phyloP scores from a whole-genome alignment of 78 protist species.

The Goniomonas avonlea region DNA sequence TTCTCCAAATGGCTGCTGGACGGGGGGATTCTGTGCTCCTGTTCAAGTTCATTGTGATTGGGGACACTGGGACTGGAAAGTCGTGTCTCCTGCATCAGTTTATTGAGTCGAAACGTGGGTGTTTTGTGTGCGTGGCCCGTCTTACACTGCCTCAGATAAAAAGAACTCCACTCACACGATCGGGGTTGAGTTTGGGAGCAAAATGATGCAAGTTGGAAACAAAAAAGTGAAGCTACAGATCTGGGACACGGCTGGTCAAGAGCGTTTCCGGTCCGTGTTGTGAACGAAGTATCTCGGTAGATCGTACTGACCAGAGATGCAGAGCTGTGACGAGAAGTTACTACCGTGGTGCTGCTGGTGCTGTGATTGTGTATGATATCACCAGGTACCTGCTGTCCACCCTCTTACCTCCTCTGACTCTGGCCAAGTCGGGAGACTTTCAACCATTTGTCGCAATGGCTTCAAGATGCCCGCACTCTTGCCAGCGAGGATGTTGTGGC shows the following conservation, averaged over 20 bases:
- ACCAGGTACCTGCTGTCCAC: background rate
- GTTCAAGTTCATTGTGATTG: background rate
- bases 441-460: background rate
- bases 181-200: background rate
- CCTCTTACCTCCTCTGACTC: background rate
- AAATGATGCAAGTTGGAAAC: background rate
- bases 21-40: too few relatives aligned
- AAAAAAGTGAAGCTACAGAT: background rate
- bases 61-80: background rate
- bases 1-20: too few relatives aligned
- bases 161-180: background rate
- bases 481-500: background rate
- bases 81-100: background rate
- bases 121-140: background rate
- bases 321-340: background rate
- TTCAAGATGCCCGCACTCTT: background rate
- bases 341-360: conserved; percentile 4
- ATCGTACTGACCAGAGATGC: background rate
- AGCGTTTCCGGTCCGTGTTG: background rate
- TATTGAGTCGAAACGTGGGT: background rate
- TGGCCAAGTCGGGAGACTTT: too few relatives aligned
- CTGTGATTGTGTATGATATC: background rate
- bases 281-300: background rate
- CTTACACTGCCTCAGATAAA: background rate
- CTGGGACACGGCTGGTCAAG: conserved; percentile 5